Evolutionary conservation across 164 flowering plant species (phyloP).

Genomic region (Nymphaea colorata): DNA sequence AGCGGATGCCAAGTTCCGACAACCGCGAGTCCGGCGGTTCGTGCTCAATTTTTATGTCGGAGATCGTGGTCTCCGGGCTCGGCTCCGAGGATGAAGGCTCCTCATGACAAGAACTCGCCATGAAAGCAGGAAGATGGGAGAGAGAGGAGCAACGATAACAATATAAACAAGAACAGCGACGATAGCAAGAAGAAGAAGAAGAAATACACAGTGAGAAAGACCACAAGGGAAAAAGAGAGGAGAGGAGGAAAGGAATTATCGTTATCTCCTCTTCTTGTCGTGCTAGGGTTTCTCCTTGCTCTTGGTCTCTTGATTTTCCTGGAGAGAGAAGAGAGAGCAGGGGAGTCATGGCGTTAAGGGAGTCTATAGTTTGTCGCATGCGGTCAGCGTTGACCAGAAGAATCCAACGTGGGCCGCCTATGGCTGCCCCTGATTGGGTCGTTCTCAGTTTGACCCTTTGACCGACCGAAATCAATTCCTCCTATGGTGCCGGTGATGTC

Average conservation of each 20-base stretch:
- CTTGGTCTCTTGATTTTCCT: neutral
- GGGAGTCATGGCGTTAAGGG: neutral
- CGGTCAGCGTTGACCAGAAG: neutral
- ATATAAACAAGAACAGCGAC: too few relatives aligned
- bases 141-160: neutral
- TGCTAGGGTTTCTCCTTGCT: neutral
- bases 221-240: neutral
- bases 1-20: constrained; percentile 57
- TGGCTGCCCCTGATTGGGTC: neutral
- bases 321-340: neutral
- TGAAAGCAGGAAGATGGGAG: neutral
- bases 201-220: too few relatives aligned
- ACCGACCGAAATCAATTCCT: neutral
- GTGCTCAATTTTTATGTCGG: constrained; percentile 41
- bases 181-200: too few relatives aligned
- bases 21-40: constrained; percentile 50
- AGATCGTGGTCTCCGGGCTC: neutral
- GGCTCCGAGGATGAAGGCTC: neutral
- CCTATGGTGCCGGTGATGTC: neutral
- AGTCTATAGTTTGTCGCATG: neutral
- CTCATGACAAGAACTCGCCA: neutral
- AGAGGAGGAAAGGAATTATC: neutral
- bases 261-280: neutral
- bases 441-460: neutral
- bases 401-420: neutral